A percentile compares a stretch with the other conserved stretches of the same genome.
These are phyloP conservation scores for Verticillium isaacii DNA, from an alignment of 2,329 filamentous ascomycete species.

Conservation along the genomic window DNA sequence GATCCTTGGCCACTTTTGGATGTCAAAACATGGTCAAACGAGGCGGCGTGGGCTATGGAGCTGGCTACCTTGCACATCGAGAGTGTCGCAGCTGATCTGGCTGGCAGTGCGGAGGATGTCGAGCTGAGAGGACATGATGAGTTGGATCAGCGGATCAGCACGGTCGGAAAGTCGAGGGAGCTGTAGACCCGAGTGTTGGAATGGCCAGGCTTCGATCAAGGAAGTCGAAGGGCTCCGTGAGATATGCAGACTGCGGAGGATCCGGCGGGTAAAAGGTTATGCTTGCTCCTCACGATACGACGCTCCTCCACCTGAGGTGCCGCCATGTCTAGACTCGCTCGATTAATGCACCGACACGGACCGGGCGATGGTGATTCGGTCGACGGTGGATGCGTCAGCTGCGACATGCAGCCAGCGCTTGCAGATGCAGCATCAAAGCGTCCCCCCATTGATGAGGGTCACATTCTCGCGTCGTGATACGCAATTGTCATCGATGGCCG, in stretches of 20 bases:
- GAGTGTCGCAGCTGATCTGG: slow-evolving; percentile 29
- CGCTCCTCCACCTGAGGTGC: neutral
- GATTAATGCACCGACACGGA: neutral
- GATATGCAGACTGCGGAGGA: neutral
- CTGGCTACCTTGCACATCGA: slow-evolving; percentile 24
- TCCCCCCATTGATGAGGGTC: neutral
- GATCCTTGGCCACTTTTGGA: slow-evolving; percentile 20
- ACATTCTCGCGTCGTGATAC: neutral
- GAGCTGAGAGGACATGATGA: neutral
- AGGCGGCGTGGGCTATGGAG: neutral
- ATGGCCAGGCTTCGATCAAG: too few relatives aligned
- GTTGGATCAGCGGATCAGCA: neutral
- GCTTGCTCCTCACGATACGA: neutral
- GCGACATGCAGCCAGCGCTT: neutral
- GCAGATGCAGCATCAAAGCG: neutral
- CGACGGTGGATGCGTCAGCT: neutral
- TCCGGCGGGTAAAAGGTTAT: neutral
- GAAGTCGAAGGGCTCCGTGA: too few relatives aligned
- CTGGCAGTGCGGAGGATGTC: slow-evolving; percentile 12
- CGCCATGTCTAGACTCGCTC: neutral
- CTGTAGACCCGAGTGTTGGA: too few relatives aligned
- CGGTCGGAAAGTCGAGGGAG: too few relatives aligned
- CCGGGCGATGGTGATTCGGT: neutral
- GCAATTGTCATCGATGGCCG: neutral
- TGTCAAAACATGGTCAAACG: slow-evolving; percentile 6